Evolutionary conservation across 768 basidiomycete genomes (phyloP).

Genomic region (Lyophyllum shimeji): DNA sequence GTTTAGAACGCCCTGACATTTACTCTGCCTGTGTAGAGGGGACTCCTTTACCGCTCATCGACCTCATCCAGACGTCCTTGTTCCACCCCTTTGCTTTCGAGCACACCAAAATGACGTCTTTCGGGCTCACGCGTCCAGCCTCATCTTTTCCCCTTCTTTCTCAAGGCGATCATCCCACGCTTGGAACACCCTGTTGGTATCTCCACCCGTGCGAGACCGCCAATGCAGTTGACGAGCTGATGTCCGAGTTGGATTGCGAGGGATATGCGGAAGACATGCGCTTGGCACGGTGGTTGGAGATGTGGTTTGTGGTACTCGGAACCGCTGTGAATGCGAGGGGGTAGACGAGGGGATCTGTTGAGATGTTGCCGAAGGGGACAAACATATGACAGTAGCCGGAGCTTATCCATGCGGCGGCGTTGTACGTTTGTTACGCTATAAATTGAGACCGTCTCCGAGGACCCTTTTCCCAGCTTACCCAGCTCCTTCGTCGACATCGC

Average conservation of each 20-base stretch:
- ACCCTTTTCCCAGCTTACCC: background rate
- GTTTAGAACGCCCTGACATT: conserved; percentile 6
- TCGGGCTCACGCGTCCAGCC: conserved; percentile 49
- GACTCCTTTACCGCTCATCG: conserved; percentile 53
- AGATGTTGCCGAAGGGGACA: conserved; percentile 2
- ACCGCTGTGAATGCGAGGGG: conserved; percentile 55
- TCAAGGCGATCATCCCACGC: conserved; percentile 83
- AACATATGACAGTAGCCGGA: conserved; percentile 20
- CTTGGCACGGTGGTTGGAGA: conserved; percentile 57
- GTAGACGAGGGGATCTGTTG: conserved; percentile 2
- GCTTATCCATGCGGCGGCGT: conserved; percentile 9
- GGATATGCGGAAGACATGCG: conserved; percentile 29
- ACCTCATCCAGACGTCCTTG: conserved; percentile 56
- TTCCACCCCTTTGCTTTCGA: conserved; percentile 52
- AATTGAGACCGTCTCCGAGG: background rate
- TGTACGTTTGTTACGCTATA: background rate
- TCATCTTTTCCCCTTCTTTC: conserved; percentile 76
- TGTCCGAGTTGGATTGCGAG: conserved; percentile 43
- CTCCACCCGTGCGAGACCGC: conserved; percentile 85
- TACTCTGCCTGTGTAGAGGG: conserved; percentile 50
- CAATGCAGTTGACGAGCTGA: conserved; percentile 64
- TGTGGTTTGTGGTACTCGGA: conserved; percentile 78
- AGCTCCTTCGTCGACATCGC: conserved; percentile 5
- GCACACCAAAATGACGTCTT: conserved; percentile 46
- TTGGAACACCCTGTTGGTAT: conserved; percentile 78